A percentile compares a stretch with the other conserved stretches of the same genome.
Evolutionary conservation across 108 stramenopile species (phyloP).

Genomic region (Craspedostauros australis): DNA sequence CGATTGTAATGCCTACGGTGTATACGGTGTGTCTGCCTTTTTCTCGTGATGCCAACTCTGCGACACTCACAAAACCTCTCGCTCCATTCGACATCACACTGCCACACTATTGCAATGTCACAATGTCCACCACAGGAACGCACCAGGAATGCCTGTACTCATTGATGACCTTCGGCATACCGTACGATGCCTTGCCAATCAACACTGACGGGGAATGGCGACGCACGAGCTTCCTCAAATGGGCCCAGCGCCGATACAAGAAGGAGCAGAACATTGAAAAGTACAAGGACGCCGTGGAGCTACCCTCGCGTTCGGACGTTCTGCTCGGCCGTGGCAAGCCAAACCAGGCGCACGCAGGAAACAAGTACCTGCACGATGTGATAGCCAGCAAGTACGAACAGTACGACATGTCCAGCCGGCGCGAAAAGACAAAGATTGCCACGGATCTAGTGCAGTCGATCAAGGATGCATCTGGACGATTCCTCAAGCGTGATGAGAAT

Average conservation of each 20-base stretch:
- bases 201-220: slow-evolving; percentile 10
- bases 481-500: neutral
- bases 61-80: no score
- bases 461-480: slow-evolving; percentile 2
- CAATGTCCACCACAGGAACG: slow-evolving; percentile 9
- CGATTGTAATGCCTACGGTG: no score
- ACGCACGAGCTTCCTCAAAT: slow-evolving; percentile 9
- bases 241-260: slow-evolving; percentile 6
- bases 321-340: slow-evolving; percentile 8
- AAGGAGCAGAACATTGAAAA: no score
- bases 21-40: no score
- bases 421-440: slow-evolving; percentile 4
- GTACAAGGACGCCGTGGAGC: no score
- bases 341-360: slow-evolving; percentile 4
- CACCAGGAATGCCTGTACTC: slow-evolving; percentile 3
- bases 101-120: no score
- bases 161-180: slow-evolving; percentile 19
- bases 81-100: no score
- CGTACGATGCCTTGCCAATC: slow-evolving; percentile 7
- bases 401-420: neutral
- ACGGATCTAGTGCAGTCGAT: neutral
- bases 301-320: slow-evolving; percentile 2
- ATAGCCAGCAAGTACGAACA: neutral
- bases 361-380: neutral
- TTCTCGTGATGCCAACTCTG: no score